phyloP scores from a whole-genome alignment of 192 early-diverging fungal genomes.

The Kickxella alabastrina region DNA sequence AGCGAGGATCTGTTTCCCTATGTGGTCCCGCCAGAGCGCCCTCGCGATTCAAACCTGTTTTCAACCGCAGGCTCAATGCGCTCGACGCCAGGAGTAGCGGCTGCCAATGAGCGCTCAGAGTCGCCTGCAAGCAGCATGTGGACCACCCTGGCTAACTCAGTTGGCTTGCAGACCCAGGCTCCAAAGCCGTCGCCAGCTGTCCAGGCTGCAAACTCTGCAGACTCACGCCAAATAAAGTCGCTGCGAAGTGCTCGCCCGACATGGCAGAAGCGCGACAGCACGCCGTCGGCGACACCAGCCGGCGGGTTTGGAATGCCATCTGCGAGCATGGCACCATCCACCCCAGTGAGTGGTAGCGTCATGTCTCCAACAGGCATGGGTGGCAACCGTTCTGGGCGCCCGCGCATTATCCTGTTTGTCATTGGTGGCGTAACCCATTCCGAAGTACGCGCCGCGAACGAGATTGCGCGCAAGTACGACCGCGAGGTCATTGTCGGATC shows the following conservation, averaged over 20 bases:
- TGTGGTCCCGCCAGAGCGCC: constrained; percentile 48
- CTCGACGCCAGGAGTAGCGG: constrained; percentile 13
- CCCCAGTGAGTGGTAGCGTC: not conserved
- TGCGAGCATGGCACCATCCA: constrained; percentile 7
- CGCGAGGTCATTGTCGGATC: constrained; percentile 50
- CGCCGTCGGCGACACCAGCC: constrained; percentile 15
- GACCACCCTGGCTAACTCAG: constrained; percentile 41
- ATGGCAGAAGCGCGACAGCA: constrained; percentile 53
- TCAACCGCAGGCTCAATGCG: constrained; percentile 17
- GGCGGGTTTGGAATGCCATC: constrained; percentile 6
- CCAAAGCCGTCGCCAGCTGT: constrained; percentile 21
- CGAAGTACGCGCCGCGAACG: constrained; percentile 48
- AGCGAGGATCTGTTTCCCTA: constrained; percentile 52
- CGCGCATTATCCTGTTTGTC: constrained; percentile 48
- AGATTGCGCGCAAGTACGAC: constrained; percentile 39
- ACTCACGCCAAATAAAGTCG: constrained; percentile 40
- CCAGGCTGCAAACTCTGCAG: constrained; percentile 11
- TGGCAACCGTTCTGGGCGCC: constrained; percentile 1
- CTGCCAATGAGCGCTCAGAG: constrained; percentile 18
- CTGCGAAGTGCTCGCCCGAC: constrained; percentile 44
- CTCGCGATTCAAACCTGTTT: constrained; percentile 17
- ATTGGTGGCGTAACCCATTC: constrained; percentile 48
- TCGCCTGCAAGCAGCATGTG: constrained; percentile 49
- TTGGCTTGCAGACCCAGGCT: constrained; percentile 28
- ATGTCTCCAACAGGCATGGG: constrained; percentile 6